These are phyloP conservation scores for Bruguiera sexangula DNA, from an alignment of 345 rosid species.

Conservation along the genomic window DNA sequence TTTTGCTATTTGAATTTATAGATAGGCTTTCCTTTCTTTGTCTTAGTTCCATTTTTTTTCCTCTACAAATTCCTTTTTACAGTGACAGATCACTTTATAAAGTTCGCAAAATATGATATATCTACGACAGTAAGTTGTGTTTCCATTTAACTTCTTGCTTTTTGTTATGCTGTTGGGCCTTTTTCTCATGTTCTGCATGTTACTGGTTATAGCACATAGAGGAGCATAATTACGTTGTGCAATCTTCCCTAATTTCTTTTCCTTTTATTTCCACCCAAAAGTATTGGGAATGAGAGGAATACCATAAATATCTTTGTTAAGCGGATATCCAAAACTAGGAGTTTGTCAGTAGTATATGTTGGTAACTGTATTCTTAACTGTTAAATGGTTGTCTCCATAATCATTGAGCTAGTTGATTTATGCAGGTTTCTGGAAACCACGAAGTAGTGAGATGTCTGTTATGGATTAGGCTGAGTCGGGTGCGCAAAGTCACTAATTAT, in stretches of 20 bases:
- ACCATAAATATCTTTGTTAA: no score
- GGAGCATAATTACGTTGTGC: no score
- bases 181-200: no score
- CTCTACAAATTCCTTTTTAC: not conserved
- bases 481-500: constrained; percentile 48
- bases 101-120: not conserved
- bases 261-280: no score
- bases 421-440: constrained; percentile 52
- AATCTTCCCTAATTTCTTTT: no score
- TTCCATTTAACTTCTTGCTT: no score
- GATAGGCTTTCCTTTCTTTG: not conserved
- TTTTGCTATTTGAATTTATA: not conserved
- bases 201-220: no score
- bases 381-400: not conserved
- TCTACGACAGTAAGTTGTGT: no score
- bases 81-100: not conserved
- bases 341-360: no score
- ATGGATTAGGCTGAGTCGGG: constrained; percentile 75
- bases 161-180: not conserved
- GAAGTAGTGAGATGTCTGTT: constrained; percentile 71
- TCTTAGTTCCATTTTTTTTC: not conserved
- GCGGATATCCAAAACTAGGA: no score
- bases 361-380: no score
- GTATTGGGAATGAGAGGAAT: no score
- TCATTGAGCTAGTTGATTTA: constrained; percentile 10